A percentile compares a stretch with the other conserved stretches of the same genome.
phyloP scores from a whole-genome alignment of 495 filamentous ascomycete species.

The Penicillium salamii region DNA sequence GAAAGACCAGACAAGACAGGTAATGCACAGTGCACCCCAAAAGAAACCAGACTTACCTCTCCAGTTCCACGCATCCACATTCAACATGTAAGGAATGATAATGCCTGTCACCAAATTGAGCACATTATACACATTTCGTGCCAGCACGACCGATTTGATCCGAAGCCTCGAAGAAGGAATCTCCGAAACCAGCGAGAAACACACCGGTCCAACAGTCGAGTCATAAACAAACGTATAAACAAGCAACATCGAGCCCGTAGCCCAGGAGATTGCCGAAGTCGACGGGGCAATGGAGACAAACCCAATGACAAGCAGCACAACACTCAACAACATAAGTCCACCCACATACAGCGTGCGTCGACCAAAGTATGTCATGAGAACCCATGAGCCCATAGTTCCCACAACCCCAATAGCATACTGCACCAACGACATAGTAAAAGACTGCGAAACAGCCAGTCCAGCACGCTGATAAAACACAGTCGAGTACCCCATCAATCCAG shows the following conservation, averaged over 20 bases:
- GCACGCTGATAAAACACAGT: constrained; percentile 65
- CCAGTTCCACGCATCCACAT: constrained; percentile 60
- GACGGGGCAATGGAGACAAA: constrained; percentile 55
- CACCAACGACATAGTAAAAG: constrained; percentile 26
- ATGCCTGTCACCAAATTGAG: constrained; percentile 61
- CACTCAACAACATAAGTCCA: constrained; percentile 44
- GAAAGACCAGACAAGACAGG: constrained; percentile 42
- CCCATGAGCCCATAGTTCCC: constrained; percentile 25
- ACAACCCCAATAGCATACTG: constrained; percentile 28
- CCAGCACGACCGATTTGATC: constrained; percentile 60
- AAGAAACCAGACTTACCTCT: constrained; percentile 67
- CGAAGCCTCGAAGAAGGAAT: constrained; percentile 56
- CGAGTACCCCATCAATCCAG: constrained; percentile 71
- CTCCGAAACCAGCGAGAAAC: constrained; percentile 62
- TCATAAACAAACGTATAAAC: constrained; percentile 59
- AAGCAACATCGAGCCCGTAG: constrained; percentile 51
- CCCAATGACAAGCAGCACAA: constrained; percentile 56
- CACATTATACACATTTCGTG: constrained; percentile 57
- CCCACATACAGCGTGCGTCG: constrained; percentile 53
- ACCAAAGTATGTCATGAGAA: constrained; percentile 41
- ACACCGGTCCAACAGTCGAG: constrained; percentile 56
- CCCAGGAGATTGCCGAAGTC: constrained; percentile 45
- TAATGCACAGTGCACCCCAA: constrained; percentile 53
- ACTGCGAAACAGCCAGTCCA: constrained; percentile 27
- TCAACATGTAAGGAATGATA: constrained; percentile 65